Conservation (phyloP, 2,329 filamentous ascomycete genomes). For the Lasiodiplodia sp. region DNA sequence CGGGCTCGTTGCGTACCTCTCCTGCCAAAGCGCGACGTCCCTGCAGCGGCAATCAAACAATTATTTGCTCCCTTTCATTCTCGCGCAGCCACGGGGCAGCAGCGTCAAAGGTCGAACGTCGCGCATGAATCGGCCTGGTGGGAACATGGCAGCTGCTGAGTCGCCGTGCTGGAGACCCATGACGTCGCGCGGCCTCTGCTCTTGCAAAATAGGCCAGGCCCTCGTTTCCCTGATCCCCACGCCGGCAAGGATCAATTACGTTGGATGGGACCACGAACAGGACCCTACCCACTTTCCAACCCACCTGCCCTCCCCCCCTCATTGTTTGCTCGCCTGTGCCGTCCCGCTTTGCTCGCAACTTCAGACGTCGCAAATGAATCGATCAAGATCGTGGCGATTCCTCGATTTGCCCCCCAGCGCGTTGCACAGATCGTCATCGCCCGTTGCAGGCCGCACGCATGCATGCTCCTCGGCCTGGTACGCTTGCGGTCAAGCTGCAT, state of each 20-base stretch:
- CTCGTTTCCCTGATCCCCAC: neutral
- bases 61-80: too few relatives aligned
- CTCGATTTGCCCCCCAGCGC: neutral
- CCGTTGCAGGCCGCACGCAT: neutral
- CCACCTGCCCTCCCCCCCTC: neutral
- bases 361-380: slow-evolving; percentile 22
- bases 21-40: neutral
- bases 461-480: neutral
- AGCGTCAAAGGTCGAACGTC: slow-evolving; percentile 3
- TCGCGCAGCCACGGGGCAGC: too few relatives aligned
- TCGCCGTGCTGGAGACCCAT: slow-evolving; percentile 12
- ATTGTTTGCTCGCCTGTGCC: neutral
- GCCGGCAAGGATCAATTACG: neutral
- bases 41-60: neutral
- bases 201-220: neutral
- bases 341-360: neutral
- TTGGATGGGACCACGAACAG: neutral
- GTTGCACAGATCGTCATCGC: slow-evolving; percentile 6
- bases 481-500: neutral
- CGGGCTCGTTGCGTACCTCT: neutral
- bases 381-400: slow-evolving; percentile 6
- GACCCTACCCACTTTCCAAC: neutral
- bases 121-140: slow-evolving; percentile 18
- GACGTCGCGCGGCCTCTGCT: slow-evolving; percentile 17
- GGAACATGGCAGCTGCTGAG: slow-evolving; percentile 20